Base-by-base conservation (phyloP, 305 asterid genomes). In the Stenogyne calaminthoides region DNA sequence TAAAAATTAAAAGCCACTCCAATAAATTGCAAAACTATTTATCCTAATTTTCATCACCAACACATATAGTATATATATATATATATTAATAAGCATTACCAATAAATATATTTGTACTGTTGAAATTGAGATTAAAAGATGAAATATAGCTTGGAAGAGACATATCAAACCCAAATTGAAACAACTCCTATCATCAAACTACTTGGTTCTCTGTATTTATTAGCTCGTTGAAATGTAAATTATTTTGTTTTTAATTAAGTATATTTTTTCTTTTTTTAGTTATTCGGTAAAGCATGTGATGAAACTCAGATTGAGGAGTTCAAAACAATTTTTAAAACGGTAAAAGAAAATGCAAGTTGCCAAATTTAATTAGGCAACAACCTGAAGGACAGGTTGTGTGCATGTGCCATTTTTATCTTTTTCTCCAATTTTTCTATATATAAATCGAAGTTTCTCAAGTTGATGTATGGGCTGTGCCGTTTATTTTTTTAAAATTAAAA, bases 201-300 rank as follows among this genome's bases (percentile, higher is more conserved):
- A n/a, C 60, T 27, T 1, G 44, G 18, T 64, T 80, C 81, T 57
- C 55, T 80, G 76, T 12, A 62, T 16, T 54, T 52, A 68, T 71
- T 44, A 22, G 7, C 32, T 15, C 40, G 16, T 59, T 62, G n/a
- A 9, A 66, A 49, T 7, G 1, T 15, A 34, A 11, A 37, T 34
- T 5, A 54, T 64, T n/a, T 46, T 14, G 39, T 6, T 2, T 51
- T 51, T n/a, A n/a, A n/a, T 51, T 20, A 5, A 9, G 9, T 67
- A 25, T 1, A 5, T 32, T 52, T 9, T 68, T 3, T n/a, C n/a
- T n/a, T n/a, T 7, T 57, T 57, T 10, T 32, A 25, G 20, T 27
- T 15, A 37, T 42, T 32, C 14, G 27, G 65, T 27, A 65, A 66
- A 65, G 73, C 82, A 77, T 78, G 85, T 81, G 82, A 71, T 27